Base-by-base conservation (phyloP, 495 filamentous ascomycete genomes). In the Copromyces sp. region DNA sequence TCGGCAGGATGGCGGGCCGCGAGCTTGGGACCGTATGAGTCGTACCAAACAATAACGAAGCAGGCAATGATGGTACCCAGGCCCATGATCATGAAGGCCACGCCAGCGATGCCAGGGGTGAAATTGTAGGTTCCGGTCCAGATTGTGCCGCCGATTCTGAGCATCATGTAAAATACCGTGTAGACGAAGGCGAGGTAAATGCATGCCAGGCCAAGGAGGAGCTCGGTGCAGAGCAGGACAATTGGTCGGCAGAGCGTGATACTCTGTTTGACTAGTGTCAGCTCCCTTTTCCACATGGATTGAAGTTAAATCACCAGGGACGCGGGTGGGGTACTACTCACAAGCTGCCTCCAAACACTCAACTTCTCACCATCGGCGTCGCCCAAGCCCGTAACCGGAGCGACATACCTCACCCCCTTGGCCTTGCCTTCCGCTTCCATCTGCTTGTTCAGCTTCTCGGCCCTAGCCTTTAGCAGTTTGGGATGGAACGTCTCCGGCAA, bases 101-200 rank as follows among this genome's bases (percentile, higher is more conserved):
- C 70, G 0, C 78, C 78, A 1, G 78, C 76, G 20, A 80, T 76
- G 11, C 83, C 84, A 1, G 77, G 71, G 1, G 74, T 75, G 68
- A 86, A 83, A 9, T 74, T 69, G 70, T 86, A 86, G 16, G 83
- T 78, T 3, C 76, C 81, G 70, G 83, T 71, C 72, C 87, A 90
- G 68, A 90, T 89, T 14, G 87, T 79, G 0, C 88, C 87, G 74
- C 87, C 90, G 17, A 87, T 85, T 53, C 89, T 86, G 73, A 92
- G 88, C 70, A 79, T 70, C 72, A 92, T 86, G 77, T 90, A 92
- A 72, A 93, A 93, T 17, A 93, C 89, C 4, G 86, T 88, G 75
- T 92, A 93, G 11, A 87, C 82, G 9, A 91, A 82, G 6, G 86
- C 82, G 11, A 92, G 82, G 75, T 90, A 93, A 6, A 92, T 75